These are phyloP conservation scores for Starmerella floricola DNA, from an alignment of 805 yeast species.

Conservation along the genomic window DNA sequence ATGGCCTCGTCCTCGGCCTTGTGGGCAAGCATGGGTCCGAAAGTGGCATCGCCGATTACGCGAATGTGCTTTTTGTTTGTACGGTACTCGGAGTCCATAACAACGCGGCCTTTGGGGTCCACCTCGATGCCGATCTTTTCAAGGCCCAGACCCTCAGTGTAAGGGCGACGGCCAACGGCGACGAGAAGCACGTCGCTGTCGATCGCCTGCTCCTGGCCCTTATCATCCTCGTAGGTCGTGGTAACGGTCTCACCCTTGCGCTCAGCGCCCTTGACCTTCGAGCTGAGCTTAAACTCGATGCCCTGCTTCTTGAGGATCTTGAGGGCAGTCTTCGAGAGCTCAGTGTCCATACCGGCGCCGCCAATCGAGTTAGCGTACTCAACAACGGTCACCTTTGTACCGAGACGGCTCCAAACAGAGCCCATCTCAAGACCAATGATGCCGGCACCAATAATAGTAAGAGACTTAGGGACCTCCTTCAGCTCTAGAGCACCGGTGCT, in stretches of 20 bases:
- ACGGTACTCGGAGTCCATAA: slow-evolving; percentile 86
- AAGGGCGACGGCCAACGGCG: slow-evolving; percentile 98
- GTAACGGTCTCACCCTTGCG: slow-evolving; percentile 82
- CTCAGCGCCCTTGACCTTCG: slow-evolving; percentile 79
- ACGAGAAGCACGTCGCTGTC: slow-evolving; percentile 91
- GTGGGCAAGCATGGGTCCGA: slow-evolving; percentile 99
- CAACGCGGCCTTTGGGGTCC: slow-evolving; percentile 86
- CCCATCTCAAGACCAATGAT: slow-evolving; percentile 99
- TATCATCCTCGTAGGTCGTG: slow-evolving; percentile 78
- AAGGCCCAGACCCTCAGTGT: slow-evolving; percentile 75
- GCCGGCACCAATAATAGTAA: slow-evolving; percentile 97
- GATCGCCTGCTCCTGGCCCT: slow-evolving; percentile 69
- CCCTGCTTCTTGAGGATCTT: slow-evolving; percentile 92
- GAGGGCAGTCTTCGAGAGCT: slow-evolving; percentile 81
- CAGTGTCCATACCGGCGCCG: slow-evolving; percentile 98
- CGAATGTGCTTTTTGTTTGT: slow-evolving; percentile 88
- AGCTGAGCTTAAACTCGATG: slow-evolving; percentile 77
- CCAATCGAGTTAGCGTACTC: slow-evolving; percentile 88
- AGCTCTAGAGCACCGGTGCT: slow-evolving; percentile 85
- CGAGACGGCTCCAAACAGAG: slow-evolving; percentile 90
- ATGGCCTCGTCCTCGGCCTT: slow-evolving; percentile 99
- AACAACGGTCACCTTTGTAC: slow-evolving; percentile 86
- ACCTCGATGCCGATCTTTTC: slow-evolving; percentile 82
- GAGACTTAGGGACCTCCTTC: slow-evolving; percentile 79
- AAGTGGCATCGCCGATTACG: slow-evolving; percentile 96